These are phyloP conservation scores for Cystobasidium sp. DNA, from an alignment of 1,284 basidiomycete species.

Conservation along the genomic window DNA sequence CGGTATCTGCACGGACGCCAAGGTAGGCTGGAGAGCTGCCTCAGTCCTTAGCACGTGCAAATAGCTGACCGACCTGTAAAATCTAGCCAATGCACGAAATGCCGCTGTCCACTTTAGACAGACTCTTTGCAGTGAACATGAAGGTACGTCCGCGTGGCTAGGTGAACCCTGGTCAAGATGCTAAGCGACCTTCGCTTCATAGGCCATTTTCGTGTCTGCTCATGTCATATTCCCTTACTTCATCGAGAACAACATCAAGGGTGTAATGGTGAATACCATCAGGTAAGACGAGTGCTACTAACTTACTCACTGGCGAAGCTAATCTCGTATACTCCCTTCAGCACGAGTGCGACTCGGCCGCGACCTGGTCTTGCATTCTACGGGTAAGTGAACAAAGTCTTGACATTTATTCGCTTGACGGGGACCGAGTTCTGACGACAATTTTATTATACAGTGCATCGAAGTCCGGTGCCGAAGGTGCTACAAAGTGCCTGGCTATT, in stretches of 20 bases:
- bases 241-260: conserved; percentile 36
- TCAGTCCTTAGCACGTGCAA: background rate
- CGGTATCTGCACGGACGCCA: conserved; percentile 22
- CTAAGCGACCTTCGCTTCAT: background rate
- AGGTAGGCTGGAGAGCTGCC: background rate
- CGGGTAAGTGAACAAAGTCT: conserved; percentile 7
- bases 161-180: background rate
- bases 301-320: too few species aligned
- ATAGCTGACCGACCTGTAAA: background rate
- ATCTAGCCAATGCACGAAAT: conserved; percentile 38
- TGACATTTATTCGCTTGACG: background rate
- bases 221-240: conserved; percentile 34
- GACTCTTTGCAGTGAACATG: conserved; percentile 23
- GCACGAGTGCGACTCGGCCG: conserved; percentile 34
- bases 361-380: conserved; percentile 39
- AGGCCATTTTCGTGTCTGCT: conserved; percentile 30
- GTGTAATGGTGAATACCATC: conserved; percentile 35
- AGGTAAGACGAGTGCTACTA: conserved; percentile 7
- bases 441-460: conserved; percentile 14
- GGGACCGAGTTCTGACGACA: background rate
- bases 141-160: conserved; percentile 2
- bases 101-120: conserved; percentile 28
- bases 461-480: conserved; percentile 40
- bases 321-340: background rate
- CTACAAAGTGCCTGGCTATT: conserved; percentile 34